phyloP scores from a whole-genome alignment of 2,329 filamentous ascomycete genomes.

The Cladosporium sp. region DNA sequence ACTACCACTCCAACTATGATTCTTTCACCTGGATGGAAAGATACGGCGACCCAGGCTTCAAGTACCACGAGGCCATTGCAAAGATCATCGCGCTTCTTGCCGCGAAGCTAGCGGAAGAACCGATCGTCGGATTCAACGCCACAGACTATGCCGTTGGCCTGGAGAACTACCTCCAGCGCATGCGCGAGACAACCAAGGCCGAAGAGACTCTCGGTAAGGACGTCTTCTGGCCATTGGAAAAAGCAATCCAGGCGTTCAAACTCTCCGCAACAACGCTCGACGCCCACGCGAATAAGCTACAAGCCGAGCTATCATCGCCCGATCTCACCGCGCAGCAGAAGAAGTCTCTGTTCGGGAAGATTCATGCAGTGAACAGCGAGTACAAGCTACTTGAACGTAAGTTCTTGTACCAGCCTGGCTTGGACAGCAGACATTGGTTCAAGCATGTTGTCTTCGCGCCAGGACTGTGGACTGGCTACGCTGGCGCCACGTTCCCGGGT shows the following conservation, averaged over 20 bases:
- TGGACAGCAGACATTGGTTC: slow-evolving; percentile 84
- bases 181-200: slow-evolving; percentile 17
- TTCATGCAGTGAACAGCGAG: slow-evolving; percentile 71
- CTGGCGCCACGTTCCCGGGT: slow-evolving; percentile 69
- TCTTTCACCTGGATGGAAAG: slow-evolving; percentile 81
- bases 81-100: slow-evolving; percentile 50
- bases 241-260: slow-evolving; percentile 43
- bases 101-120: slow-evolving; percentile 50
- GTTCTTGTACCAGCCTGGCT: slow-evolving; percentile 73
- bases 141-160: slow-evolving; percentile 50
- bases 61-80: slow-evolving; percentile 58
- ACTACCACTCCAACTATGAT: slow-evolving; percentile 85
- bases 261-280: not conserved
- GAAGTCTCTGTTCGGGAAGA: slow-evolving; percentile 30
- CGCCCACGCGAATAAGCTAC: slow-evolving; percentile 22
- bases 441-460: slow-evolving; percentile 95
- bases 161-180: slow-evolving; percentile 41
- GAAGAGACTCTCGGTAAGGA: slow-evolving; percentile 33
- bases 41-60: slow-evolving; percentile 67
- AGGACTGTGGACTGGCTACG: slow-evolving; percentile 87
- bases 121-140: slow-evolving; percentile 51
- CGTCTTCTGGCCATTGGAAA: slow-evolving; percentile 41
- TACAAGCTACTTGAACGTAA: slow-evolving; percentile 83
- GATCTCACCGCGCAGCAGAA: slow-evolving; percentile 55
- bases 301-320: slow-evolving; percentile 46